Evolutionary conservation across 768 basidiomycete genomes (phyloP), one percentile per base, ranked within the genome.

Genomic region (Phanerochaete carnosa): DNA sequence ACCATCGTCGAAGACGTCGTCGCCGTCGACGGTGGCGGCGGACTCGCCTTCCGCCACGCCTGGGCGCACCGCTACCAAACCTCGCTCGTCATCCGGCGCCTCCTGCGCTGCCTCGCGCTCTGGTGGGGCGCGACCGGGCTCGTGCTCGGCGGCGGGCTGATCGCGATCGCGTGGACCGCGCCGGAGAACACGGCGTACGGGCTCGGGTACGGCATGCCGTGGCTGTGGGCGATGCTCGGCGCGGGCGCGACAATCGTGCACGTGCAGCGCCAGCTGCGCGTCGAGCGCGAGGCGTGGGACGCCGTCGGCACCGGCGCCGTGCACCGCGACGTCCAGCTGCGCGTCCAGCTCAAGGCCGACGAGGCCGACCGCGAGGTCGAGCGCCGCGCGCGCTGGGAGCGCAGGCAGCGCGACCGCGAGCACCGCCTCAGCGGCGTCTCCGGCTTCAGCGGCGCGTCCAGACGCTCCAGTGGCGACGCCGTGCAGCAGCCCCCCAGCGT

Each of bases 41-140:
- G 70, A 49, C 65, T 67, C 57, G 67, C 67, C 56, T 73, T 73
- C 65, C 72, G 69, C 6, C 68, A 73, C 61, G 72, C 70, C 4
- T 73, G 72, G 72, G 70, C 70, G 16, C 66, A 67, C 32, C 66
- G 69, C 26, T 72, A 72, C 64, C 70, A 72, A 58, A 58, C 66
- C 26, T 70, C 69, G 8, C 50, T 56, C 25, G 64, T 71, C 47
- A 71, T 72, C 62, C 67, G 71, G 32, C 63, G 59, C 28, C 61
- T 70, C 43, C 57, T 70, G n/a, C 68, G 71, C 33, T 52, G 58
- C 55, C 59, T 59, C 23, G 61, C 70, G 15, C 32, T 72, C 29
- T 50, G 56, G 46, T 72, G 70, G 70, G 71, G 71, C 33, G 49
- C 55, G 16, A 61, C 64, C 2, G 71, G 71, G 16, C 46, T 57